Evolutionary conservation across 2,329 filamentous ascomycete species (phyloP), one percentile per base, ranked within the genome.

Genomic region (Talaromyces sp.): DNA sequence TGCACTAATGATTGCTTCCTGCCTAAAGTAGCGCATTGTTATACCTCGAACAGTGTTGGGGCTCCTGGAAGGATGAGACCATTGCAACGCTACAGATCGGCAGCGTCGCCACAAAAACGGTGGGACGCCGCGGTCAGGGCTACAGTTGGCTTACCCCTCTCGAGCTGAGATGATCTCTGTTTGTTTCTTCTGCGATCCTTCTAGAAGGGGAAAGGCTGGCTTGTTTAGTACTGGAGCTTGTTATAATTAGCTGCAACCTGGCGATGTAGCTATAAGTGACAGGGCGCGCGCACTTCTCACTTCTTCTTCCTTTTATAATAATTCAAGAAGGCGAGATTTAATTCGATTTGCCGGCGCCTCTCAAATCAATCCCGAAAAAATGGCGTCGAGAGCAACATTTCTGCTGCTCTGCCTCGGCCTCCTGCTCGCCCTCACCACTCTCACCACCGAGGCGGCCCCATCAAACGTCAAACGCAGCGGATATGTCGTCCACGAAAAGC

Each of bases 401-500:
- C 18, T 61, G 60, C 18, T 61, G 55, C 50, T 57, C 50, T 57
- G 31, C 28, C 36, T 57, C 16, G 50, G 60, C 14, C 55, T 61
- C 12, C 31, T 53, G 50, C 30, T 53, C 14, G 50, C 50, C 28
- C 54, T 56, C 10, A 42, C 27, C 30, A 50, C 51, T n/a, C 53
- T 57, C 44, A 59, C 51, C 36, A 57, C 56, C 44, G 56, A 58
- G 10, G 60, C 60, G 30, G 56, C 51, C 42, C 56, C 60, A 5
- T 44, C 56, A 0, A 33, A 12, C 2, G 18, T 18, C 36, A 47
- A 50, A 18, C 54, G 56, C 31, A 42, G 40, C n/a, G 56, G 56
- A 16, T 56, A 62, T 59, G 60, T 62, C n/a, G 47, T 62, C 30
- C 60, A 62, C 51, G 60, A 62, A 40, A 62, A 62, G 56, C 55